These are phyloP conservation scores for Coemansia sp. DNA, from an alignment of 192 early-diverging fungal genomes.

Conservation along the genomic window DNA sequence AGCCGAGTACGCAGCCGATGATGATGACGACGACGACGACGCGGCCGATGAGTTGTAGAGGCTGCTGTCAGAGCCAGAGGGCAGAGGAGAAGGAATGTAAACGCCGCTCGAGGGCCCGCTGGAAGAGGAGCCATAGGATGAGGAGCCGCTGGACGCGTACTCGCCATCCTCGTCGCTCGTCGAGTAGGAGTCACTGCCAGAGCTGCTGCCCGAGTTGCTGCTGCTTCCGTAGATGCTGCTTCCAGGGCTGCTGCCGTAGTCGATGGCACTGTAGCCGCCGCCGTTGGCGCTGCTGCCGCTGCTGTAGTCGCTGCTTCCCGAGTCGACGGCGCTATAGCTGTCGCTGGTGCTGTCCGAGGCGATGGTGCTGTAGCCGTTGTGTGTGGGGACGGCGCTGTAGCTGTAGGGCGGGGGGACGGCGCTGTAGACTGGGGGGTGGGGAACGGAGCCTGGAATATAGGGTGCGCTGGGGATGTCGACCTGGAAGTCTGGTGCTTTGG, in stretches of 20 bases:
- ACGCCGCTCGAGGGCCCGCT: not conserved
- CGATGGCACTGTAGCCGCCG: too few relatives aligned
- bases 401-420: conserved; percentile 10
- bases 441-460: not conserved
- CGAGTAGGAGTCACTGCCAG: not conserved
- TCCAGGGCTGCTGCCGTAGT: too few relatives aligned
- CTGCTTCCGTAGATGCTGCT: not conserved
- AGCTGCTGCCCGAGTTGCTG: conserved; percentile 7
- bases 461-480: not conserved
- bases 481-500: not conserved
- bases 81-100: conserved; percentile 19
- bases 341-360: not conserved
- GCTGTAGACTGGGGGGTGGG: conserved; percentile 8
- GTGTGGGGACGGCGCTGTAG: conserved; percentile 15
- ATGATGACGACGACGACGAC: not conserved
- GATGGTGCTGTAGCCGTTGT: not conserved
- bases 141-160: not conserved
- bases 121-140: too few relatives aligned
- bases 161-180: conserved; percentile 2
- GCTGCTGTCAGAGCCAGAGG: conserved; percentile 4
- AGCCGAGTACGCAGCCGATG: not conserved
- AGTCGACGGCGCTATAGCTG: too few relatives aligned
- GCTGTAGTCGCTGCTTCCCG: not conserved
- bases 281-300: not conserved
- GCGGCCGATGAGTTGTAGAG: not conserved